Percentiles rank a stretch among this genome's conserved stretches.
phyloP scores from a whole-genome alignment of 345 rosid genomes.

The Pistacia atlantica region DNA sequence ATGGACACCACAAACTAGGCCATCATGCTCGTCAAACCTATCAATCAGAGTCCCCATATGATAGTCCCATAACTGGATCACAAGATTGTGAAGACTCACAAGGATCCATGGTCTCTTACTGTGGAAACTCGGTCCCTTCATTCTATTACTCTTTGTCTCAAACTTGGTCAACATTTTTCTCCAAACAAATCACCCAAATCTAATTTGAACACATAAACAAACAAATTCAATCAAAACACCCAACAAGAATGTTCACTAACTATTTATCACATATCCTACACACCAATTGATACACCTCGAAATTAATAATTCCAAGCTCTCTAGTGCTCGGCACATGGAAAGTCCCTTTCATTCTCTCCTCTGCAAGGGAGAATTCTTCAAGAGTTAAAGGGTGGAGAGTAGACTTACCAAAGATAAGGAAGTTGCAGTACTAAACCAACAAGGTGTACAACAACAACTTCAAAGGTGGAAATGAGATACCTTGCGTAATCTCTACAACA shows the following conservation, averaged over 20 bases:
- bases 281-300: neutral
- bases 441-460: too few relatives aligned
- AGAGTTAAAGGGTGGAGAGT: too few relatives aligned
- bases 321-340: too few relatives aligned
- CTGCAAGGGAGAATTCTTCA: too few relatives aligned
- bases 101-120: constrained; percentile 97
- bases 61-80: constrained; percentile 99
- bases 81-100: constrained; percentile 97
- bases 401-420: too few relatives aligned
- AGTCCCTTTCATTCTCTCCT: too few relatives aligned
- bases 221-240: neutral
- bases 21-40: constrained; percentile 95
- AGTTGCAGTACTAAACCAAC: too few relatives aligned
- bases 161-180: constrained; percentile 89
- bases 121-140: constrained; percentile 96
- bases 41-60: constrained; percentile 96
- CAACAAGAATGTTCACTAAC: neutral
- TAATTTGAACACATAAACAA: constrained; percentile 19
- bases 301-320: neutral
- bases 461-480: too few relatives aligned
- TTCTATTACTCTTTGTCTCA: constrained; percentile 97
- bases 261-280: neutral
- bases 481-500: too few relatives aligned
- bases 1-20: constrained; percentile 98
- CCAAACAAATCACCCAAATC: constrained; percentile 33